Conservation (phyloP, 805 yeast species). For the Ogataea trehalophila region DNA sequence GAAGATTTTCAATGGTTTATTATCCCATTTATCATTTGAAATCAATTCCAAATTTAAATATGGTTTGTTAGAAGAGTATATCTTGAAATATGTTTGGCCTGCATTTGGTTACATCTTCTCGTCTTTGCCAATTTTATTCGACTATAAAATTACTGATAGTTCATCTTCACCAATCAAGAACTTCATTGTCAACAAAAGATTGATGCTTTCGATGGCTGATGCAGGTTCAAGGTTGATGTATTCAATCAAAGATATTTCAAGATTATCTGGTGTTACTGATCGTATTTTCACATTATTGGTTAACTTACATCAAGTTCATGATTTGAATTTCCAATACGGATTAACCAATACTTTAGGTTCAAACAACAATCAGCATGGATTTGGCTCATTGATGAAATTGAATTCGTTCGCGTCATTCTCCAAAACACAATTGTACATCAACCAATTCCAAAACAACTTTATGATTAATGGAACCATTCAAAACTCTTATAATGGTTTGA, state of each 20-base stretch:
- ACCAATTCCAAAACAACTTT: conserved; percentile 16
- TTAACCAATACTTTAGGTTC: conserved; percentile 2
- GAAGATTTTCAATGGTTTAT: conserved; percentile 52
- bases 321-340: conserved; percentile 50
- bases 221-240: conserved; percentile 94
- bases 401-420: conserved; percentile 29
- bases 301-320: conserved; percentile 80
- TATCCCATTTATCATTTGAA: conserved; percentile 29
- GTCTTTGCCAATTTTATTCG: conserved; percentile 79
- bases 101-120: conserved; percentile 92
- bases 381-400: conserved; percentile 27
- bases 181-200: conserved; percentile 83
- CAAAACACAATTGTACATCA: conserved; percentile 12
- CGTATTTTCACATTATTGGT: conserved; percentile 72
- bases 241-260: conserved; percentile 88
- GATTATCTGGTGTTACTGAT: conserved; percentile 85
- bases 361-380: conserved; percentile 19
- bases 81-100: conserved; percentile 90
- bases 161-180: conserved; percentile 72
- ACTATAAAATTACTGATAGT: conserved; percentile 27
- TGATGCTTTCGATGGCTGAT: conserved; percentile 87
- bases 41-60: conserved; percentile 61
- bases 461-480: conserved; percentile 80
- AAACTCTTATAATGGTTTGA: conserved; percentile 66
- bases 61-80: conserved; percentile 75